phyloP scores from a whole-genome alignment of 139 green algal genomes.

The Chlorella vulgaris region DNA sequence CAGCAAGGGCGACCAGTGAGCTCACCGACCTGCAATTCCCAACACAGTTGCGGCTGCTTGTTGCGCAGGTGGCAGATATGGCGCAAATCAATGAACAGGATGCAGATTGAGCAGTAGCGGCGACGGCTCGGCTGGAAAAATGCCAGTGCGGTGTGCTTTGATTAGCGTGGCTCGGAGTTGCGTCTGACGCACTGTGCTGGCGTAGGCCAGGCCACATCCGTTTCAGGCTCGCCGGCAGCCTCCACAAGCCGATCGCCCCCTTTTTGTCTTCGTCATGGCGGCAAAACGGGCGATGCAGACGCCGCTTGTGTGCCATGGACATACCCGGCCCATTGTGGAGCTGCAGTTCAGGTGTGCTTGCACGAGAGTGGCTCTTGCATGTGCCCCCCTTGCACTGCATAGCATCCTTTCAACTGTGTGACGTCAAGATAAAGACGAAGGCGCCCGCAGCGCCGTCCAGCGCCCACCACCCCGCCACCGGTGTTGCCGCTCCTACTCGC shows the following conservation, averaged over 20 bases:
- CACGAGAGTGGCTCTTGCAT: not conserved
- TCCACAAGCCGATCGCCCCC: too few species aligned
- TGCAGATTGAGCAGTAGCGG: too few species aligned
- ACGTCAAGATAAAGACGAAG: not conserved
- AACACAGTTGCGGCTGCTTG: too few species aligned
- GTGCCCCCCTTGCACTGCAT: not conserved
- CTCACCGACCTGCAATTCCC: too few species aligned
- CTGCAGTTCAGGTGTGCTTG: conserved; percentile 87
- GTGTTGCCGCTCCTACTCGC: not conserved
- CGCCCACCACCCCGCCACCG: not conserved
- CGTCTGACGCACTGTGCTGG: too few species aligned
- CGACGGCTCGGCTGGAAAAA: too few species aligned
- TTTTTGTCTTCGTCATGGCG: not conserved
- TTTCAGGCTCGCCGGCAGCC: not conserved
- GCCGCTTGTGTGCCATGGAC: conserved; percentile 95
- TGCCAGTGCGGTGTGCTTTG: too few species aligned
- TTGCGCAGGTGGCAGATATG: too few species aligned
- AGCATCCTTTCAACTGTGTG: not conserved
- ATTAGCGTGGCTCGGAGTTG: too few species aligned
- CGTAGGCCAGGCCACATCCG: not conserved
- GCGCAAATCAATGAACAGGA: too few species aligned
- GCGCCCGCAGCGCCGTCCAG: too few species aligned
- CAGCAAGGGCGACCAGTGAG: too few species aligned
- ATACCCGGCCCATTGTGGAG: conserved; percentile 94
- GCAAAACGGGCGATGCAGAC: conserved; percentile 30